Evolutionary conservation across 2,329 filamentous ascomycete species (phyloP), one percentile per base, ranked within the genome.

Genomic region (Calonectria pseudoturangicola): DNA sequence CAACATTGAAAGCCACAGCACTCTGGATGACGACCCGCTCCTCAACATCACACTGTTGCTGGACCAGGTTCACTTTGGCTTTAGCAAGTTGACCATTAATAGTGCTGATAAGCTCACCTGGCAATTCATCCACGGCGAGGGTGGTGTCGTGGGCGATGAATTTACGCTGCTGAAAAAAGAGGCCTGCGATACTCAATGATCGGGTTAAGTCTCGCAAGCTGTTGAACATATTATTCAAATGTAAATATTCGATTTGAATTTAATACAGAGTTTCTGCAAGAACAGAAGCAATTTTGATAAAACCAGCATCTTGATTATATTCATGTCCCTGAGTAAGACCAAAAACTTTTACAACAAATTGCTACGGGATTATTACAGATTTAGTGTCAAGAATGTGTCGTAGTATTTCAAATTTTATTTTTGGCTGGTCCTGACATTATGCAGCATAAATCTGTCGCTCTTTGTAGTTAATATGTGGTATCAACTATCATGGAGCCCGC

Each of bases 1-100:
- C 27, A 89, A 89, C 73, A 85, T 89, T 51, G 88, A 89, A 75
- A 86, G 84, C 70, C 88, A 89, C 80, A 85, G 82, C 73, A 83
- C 81, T 2, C 78, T 89, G 16, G 76, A 77, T 63, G 71, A 71
- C 3, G 82, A 81, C 30, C 72, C 73, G 10, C 67, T 65, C 2
- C 77, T 84, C n/a, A 81, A 85, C 70, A 85, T 87, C 50, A 89
- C 87, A 7, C 83, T 83, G 21, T 79, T 86, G 0, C 81, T 89
- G 28, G 86, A 89, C 77, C 82, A 82, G 68, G 77, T 80, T 48
- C 82, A 89, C 74, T 89, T 86, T 70, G 87, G 88, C 8, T 88
- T 89, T 76, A 87, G 83, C 79, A 88, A 77, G 56, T 71, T 80
- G 33, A 71, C 73, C 2, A 69, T 80, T 28, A 78, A 85, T 47